Conservation (phyloP, 2,329 filamentous ascomycete genomes). For the Colletotrichum sojae region DNA sequence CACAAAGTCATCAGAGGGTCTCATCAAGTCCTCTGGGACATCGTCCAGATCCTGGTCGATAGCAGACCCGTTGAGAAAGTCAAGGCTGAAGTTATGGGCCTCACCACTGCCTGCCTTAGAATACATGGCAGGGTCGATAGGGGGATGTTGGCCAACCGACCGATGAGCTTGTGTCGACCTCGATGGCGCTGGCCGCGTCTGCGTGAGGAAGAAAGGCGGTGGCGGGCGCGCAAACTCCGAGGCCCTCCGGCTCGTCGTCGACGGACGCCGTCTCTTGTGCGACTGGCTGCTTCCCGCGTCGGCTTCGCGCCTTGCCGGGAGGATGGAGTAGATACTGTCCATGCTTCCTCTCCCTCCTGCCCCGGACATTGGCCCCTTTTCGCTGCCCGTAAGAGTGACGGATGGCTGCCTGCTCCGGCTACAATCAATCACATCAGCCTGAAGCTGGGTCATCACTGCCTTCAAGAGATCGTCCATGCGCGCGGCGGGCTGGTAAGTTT, state of each 20-base stretch:
- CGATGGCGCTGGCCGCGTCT: conserved; percentile 42
- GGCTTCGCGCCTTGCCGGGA: conserved; percentile 51
- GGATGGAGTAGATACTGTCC: conserved; percentile 43
- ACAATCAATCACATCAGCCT: conserved; percentile 43
- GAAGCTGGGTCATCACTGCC: conserved; percentile 65
- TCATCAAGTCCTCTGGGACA: conserved; percentile 10
- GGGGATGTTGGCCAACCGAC: conserved; percentile 39
- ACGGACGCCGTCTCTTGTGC: conserved; percentile 49
- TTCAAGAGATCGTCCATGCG: conserved; percentile 67
- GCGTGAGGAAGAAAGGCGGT: conserved; percentile 46
- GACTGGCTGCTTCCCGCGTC: conserved; percentile 46
- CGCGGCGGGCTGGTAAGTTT: conserved; percentile 66
- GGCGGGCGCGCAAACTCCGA: conserved; percentile 50
- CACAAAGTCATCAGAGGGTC: conserved; percentile 44
- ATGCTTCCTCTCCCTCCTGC: conserved; percentile 22
- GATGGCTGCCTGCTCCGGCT: conserved; percentile 3
- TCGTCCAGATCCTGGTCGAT: conserved; percentile 47
- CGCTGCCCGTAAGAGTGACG: conserved; percentile 3
- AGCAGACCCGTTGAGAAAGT: conserved; percentile 47
- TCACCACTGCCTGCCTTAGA: conserved; percentile 45
- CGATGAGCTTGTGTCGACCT: conserved; percentile 41
- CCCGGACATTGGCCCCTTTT: conserved; percentile 12
- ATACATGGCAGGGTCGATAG: conserved; percentile 46
- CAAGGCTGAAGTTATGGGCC: conserved; percentile 45
- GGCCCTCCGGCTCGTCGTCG: conserved; percentile 45